Evolutionary conservation across 2,329 filamentous ascomycete genomes (phyloP).

Genomic region (Microdochium trichocladiopsis): DNA sequence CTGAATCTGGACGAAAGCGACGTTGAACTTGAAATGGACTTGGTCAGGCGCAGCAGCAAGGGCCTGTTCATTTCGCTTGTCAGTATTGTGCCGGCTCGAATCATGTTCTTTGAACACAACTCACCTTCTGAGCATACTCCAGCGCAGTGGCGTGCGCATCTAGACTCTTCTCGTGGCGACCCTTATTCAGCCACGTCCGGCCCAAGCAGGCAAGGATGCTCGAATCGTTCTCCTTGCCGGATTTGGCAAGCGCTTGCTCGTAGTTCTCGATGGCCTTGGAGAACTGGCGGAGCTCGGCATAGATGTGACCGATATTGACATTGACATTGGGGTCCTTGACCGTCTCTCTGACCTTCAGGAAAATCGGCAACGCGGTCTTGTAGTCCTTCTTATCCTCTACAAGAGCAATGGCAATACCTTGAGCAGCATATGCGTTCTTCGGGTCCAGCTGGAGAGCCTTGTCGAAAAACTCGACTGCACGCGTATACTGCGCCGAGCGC

Average conservation of each 20-base stretch:
- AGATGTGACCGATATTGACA: conserved; percentile 90
- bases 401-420: conserved; percentile 89
- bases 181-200: conserved; percentile 79
- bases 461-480: conserved; percentile 96
- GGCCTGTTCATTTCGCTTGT: conserved; percentile 45
- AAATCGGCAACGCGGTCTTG: conserved; percentile 74
- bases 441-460: conserved; percentile 93
- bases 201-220: conserved; percentile 80
- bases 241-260: conserved; percentile 74
- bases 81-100: too few species aligned
- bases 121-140: conserved; percentile 57
- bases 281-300: conserved; percentile 84
- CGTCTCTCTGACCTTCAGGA: conserved; percentile 85
- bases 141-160: conserved; percentile 51
- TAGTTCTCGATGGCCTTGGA: conserved; percentile 92
- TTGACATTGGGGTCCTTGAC: conserved; percentile 82
- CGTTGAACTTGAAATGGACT: conserved; percentile 92
- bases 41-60: conserved; percentile 74
- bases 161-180: conserved; percentile 53
- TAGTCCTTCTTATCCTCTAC: conserved; percentile 92
- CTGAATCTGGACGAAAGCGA: conserved; percentile 95
- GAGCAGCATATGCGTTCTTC: conserved; percentile 91
- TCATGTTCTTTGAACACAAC: too few species aligned
- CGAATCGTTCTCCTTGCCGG: conserved; percentile 66
- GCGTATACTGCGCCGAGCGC: conserved; percentile 76